Evolutionary conservation across 2,329 filamentous ascomycete genomes (phyloP).

Genomic region (Aspergillus unguis): DNA sequence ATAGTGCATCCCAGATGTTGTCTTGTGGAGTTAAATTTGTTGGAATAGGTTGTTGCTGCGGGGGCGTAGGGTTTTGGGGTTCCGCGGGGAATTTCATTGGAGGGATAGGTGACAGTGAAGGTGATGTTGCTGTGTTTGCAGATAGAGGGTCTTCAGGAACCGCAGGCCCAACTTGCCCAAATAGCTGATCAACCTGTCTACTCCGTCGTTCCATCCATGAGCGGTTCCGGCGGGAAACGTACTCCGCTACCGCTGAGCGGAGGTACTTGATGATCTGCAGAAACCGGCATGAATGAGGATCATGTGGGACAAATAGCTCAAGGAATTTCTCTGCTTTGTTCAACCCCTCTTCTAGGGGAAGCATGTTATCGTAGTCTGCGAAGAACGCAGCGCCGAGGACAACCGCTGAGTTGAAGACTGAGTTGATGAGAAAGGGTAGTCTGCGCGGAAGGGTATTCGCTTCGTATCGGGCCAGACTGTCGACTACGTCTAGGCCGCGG

Average conservation of each 20-base stretch:
- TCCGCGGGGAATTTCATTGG: slow-evolving; percentile 17
- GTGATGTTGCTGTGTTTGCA: slow-evolving; percentile 21
- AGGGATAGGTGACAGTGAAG: slow-evolving; percentile 14
- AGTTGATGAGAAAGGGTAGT: slow-evolving; percentile 47
- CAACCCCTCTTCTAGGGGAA: slow-evolving; percentile 34
- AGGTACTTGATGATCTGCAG: slow-evolving; percentile 40
- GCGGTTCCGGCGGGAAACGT: slow-evolving; percentile 36
- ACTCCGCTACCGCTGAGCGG: slow-evolving; percentile 37
- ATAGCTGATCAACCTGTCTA: slow-evolving; percentile 42
- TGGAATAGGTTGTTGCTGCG: slow-evolving; percentile 18
- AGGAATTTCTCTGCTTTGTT: slow-evolving; percentile 36
- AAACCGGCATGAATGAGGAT: slow-evolving; percentile 37
- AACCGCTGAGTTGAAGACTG: slow-evolving; percentile 45
- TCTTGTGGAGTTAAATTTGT: slow-evolving; percentile 13
- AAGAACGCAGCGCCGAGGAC: slow-evolving; percentile 47
- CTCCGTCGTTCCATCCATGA: slow-evolving; percentile 40
- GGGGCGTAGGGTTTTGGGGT: slow-evolving; percentile 11
- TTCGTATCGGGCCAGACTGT: slow-evolving; percentile 32
- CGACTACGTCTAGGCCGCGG: slow-evolving; percentile 40
- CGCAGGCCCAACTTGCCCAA: slow-evolving; percentile 33
- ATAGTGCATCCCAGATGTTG: slow-evolving; percentile 31
- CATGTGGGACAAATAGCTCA: slow-evolving; percentile 32
- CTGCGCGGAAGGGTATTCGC: slow-evolving; percentile 36
- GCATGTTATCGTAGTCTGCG: slow-evolving; percentile 43
- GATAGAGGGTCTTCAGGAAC: not conserved